Evolutionary conservation across 1,284 basidiomycete genomes (phyloP).

Genomic region (Porogramme epimiltina): DNA sequence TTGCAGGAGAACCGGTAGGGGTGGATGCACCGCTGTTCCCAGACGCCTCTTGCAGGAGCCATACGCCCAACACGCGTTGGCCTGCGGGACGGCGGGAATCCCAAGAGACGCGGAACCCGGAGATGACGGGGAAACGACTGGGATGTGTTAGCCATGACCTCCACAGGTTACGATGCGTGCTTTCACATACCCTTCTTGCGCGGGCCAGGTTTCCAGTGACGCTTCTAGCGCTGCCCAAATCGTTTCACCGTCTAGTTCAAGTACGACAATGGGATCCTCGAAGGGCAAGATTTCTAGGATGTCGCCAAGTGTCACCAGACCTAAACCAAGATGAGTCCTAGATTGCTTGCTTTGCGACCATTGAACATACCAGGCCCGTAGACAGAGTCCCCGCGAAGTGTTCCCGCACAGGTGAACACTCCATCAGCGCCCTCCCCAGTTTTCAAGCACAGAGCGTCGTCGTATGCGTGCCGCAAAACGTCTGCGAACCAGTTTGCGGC

Average conservation of each 20-base stretch:
- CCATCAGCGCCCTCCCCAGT: constrained; percentile 71
- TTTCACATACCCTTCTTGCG: constrained; percentile 81
- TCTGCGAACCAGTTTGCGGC: constrained; percentile 92
- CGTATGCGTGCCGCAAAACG: constrained; percentile 83
- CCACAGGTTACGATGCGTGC: too few species aligned
- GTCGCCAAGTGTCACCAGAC: constrained; percentile 67
- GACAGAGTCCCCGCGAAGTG: constrained; percentile 82
- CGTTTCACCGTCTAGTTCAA: constrained; percentile 80
- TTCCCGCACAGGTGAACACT: constrained; percentile 85
- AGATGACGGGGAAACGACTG: constrained; percentile 87
- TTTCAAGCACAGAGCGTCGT: constrained; percentile 70
- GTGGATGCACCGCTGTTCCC: constrained; percentile 36
- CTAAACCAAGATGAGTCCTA: neutral
- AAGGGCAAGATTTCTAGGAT: constrained; percentile 89
- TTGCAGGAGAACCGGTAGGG: too few species aligned
- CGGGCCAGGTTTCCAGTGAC: constrained; percentile 79
- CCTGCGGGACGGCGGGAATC: constrained; percentile 76
- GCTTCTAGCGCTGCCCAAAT: constrained; percentile 85
- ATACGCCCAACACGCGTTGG: constrained; percentile 73
- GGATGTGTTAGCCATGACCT: too few species aligned
- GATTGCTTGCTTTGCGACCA: too few species aligned
- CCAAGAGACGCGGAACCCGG: constrained; percentile 88
- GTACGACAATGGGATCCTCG: constrained; percentile 82
- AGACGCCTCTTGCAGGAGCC: constrained; percentile 56
- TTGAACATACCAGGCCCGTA: constrained; percentile 72